Base-by-base conservation (phyloP, 306 rosid species). In the Trichosanthes truncata region DNA sequence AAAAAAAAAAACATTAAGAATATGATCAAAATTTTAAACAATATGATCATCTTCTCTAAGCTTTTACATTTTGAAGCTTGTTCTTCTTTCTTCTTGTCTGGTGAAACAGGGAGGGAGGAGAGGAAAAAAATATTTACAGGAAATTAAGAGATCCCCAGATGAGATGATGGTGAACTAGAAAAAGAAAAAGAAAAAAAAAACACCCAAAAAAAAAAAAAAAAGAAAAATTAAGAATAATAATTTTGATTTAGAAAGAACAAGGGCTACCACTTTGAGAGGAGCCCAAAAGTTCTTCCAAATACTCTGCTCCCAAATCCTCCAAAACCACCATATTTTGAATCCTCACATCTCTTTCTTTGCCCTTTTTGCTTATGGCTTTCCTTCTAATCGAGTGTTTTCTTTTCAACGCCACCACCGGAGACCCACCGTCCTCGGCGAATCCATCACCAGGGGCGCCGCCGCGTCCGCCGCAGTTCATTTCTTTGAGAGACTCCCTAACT, bases 321-420 rank as follows among this genome's bases (percentile, higher is more conserved):
- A 93, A 88, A 75, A 93, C 99, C 55, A 96, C 88, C 23, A 90
- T 90, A 87, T 87, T 91, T 15, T 89, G 87, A 2, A 92, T 49
- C 80, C 82, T 80, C 73, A 83, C 82, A 62, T 84, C 89, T 8
- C 80, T 84, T 5, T 90, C 87, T 43, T 78, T 91, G 59, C 43
- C 81, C 61, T 88, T 90, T 87, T 87, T 89, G 66, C 67, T 83
- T 5, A 83, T 82, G 9, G 81, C 67, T 83, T 95, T 95, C 82
- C 90, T 84, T 74, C 92, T 86, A 84, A 95, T 72, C 0, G 98
- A 91, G 83, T 95, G 98, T 79, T 92, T 95, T 71, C 97, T 85
- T 82, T 95, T 95, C 20, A 95, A 79, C 65, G 97, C 98, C 41
- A 95, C 81, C 73, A 95, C 97, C 55, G 98, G 98, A 7, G 98